Base-by-base conservation (phyloP, 2,329 filamentous ascomycete species). In the Aspergillus texensis region DNA sequence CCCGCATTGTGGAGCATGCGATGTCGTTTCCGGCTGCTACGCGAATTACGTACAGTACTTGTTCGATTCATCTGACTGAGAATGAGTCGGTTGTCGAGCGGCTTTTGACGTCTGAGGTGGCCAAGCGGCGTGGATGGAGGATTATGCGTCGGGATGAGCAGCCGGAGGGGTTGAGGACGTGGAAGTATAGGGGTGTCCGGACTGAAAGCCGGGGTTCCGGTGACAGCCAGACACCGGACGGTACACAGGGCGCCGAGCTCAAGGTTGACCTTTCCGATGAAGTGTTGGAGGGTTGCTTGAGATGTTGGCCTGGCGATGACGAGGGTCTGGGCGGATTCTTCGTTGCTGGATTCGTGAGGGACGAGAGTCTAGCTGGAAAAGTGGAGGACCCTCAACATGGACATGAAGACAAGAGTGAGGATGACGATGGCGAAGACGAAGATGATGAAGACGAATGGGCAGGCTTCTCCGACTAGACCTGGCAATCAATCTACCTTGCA, bases 241-340 rank as follows among this genome's bases (percentile, higher is more conserved):
- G 48, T 21, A n/a, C 10, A 3, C 48, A 34, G 48, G 34, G 9
- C n/a, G 54, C 62, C 30, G 43, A 28, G 26, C 24, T 46, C n/a
- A 57, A 57, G 9, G 66, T 75, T 61, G 64, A 75, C 41, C 61
- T 78, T 81, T 82, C 68, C 71, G 85, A 84, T 1, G 80, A 88
- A 58, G 73, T 82, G 46, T 77, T 82, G 6, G 89, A 94, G 30
- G 91, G 86, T 3, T 97, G 93, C 72, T 90, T 97, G 61, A 84
- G 94, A 63, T 92, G 92, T 36, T 89, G 91, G 76, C 91, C 94
- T 70, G 91, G 88, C 30, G 93, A 94, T 69, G 89, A 89, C 11
- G 87, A 91, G 66, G 93, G 93, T 0, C 91, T 94, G 0, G 97
- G 97, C 86, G 94, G 95, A 0, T 98, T 99, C 78, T 99, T 99